Base-by-base conservation (phyloP, 2,329 filamentous ascomycete species). In the Nemania sp. region DNA sequence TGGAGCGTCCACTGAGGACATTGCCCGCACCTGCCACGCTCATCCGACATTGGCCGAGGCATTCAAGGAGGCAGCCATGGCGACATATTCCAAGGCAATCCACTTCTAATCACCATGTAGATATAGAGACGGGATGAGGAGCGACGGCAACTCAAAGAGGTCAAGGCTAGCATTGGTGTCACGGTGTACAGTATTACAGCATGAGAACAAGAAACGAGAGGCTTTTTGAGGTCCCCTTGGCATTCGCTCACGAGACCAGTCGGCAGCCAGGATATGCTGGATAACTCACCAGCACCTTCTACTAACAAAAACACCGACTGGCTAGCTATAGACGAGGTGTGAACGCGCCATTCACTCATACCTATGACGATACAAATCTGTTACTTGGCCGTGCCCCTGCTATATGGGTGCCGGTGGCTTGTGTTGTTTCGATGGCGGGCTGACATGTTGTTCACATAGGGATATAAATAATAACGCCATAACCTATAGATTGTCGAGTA, bases 41-140 rank as follows among this genome's bases (percentile, higher is more conserved):
- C 95, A 99, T 81, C 95, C 95, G 58, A 97, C 93, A 53, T 84
- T 99, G 62, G 88, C 94, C 21, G 95, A 99, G 83, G 95, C 95
- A 46, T 98, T 99, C 86, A 99, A 99, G 85, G 95, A 99, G 86
- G 95, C 95, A 73, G 95, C 95, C 70, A 98, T 99, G 95, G 91
- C 92, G 65, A 97, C 94, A 52, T 92, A 96, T 81, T 87, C 88
- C 73, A 95, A 97, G 83, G 89, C 95, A 68, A 97, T 99, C 77
- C 95, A 99, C 83, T 96, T 90, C 80, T 99, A 90, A 64, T 42
- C 7, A 52, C 48, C 40, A 29, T 59, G 54, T 72, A 69, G 68
- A 70, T 65, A 68, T 69, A 71, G 67, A 70, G 60, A 68, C 43
- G 40, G 54, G 64, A 65, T 39, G 52, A 60, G 32, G 40, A 53